phyloP scores from a whole-genome alignment of 495 filamentous ascomycete species.

The Neurospora sp. region DNA sequence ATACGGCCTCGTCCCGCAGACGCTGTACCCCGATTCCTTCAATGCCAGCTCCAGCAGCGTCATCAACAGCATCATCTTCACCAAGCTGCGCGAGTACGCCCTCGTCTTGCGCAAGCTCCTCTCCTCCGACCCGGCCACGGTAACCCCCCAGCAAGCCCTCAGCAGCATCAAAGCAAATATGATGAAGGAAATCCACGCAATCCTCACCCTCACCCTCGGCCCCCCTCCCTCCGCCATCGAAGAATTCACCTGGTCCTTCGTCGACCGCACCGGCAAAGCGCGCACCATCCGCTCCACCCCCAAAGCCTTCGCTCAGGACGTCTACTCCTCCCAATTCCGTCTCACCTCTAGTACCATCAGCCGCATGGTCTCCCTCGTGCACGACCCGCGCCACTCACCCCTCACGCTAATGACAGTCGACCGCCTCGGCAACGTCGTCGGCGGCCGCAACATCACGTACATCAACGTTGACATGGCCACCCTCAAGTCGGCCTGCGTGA shows the following conservation, averaged over 20 bases:
- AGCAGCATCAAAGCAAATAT: constrained; percentile 53
- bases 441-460: constrained; percentile 60
- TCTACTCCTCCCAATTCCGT: constrained; percentile 32
- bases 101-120: constrained; percentile 49
- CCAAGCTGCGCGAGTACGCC: constrained; percentile 78
- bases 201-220: constrained; percentile 70
- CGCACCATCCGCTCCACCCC: constrained; percentile 52
- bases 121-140: constrained; percentile 14
- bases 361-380: constrained; percentile 64
- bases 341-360: constrained; percentile 43
- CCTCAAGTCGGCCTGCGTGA: constrained; percentile 62
- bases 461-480: constrained; percentile 68
- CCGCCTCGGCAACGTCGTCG: constrained; percentile 68
- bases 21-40: constrained; percentile 68
- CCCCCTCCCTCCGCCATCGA: constrained; percentile 57
- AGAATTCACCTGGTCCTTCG: constrained; percentile 67
- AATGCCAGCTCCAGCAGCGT: constrained; percentile 57
- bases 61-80: constrained; percentile 69
- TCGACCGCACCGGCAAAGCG: constrained; percentile 54
- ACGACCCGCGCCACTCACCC: constrained; percentile 71
- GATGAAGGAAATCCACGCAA: constrained; percentile 64
- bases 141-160: constrained; percentile 16
- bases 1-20: constrained; percentile 75
- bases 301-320: constrained; percentile 53
- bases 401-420: constrained; percentile 61